Evolutionary conservation across 768 basidiomycete species (phyloP).

Genomic region (Lentinula sp.): DNA sequence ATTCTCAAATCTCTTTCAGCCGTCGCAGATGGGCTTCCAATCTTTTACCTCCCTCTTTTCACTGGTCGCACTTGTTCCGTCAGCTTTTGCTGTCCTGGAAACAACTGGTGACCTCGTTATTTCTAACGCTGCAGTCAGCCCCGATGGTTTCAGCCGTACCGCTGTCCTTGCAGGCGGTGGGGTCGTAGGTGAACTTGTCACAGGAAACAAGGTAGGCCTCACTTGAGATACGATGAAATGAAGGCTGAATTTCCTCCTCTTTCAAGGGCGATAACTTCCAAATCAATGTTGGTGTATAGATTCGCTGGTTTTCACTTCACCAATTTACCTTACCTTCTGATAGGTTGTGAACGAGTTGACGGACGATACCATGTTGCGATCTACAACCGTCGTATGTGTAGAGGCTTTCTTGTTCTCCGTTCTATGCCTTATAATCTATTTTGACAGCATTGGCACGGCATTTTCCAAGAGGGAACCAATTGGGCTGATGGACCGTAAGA

Average conservation of each 20-base stretch:
- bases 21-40: neutral
- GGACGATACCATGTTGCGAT: slow-evolving; percentile 30
- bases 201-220: slow-evolving; percentile 25
- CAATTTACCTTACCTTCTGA: neutral
- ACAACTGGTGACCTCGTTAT: slow-evolving; percentile 20
- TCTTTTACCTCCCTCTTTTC: neutral
- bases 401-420: neutral
- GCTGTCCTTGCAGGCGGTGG: slow-evolving; percentile 23
- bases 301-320: neutral
- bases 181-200: slow-evolving; percentile 27
- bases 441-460: slow-evolving; percentile 27
- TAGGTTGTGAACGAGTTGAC: slow-evolving; percentile 28
- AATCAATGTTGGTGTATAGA: slow-evolving; percentile 24
- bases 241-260: neutral
- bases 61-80: neutral
- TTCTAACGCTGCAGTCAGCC: slow-evolving; percentile 21
- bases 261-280: slow-evolving; percentile 30
- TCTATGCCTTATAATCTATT: neutral
- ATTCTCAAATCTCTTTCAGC: neutral
- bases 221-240: neutral
- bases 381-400: slow-evolving; percentile 32
- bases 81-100: slow-evolving; percentile 12
- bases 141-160: slow-evolving; percentile 24
- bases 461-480: slow-evolving; percentile 23
- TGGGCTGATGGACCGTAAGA: slow-evolving; percentile 23